phyloP scores from a whole-genome alignment of 2,329 filamentous ascomycete genomes.

The Talaromyces amestolkiae region DNA sequence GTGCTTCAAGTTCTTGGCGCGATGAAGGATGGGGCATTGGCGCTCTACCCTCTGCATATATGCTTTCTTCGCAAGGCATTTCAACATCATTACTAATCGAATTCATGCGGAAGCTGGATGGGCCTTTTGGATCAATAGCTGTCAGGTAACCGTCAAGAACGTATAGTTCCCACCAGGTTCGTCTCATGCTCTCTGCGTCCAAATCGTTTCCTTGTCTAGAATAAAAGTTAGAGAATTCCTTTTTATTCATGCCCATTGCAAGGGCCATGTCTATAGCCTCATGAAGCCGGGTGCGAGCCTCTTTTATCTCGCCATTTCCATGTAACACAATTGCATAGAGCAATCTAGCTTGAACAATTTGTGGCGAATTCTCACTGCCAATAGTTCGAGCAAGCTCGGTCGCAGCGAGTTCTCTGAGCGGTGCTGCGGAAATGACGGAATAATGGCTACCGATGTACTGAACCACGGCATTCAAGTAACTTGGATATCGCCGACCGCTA shows the following conservation, averaged over 20 bases:
- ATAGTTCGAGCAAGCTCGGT: neutral
- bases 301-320: conserved; percentile 12
- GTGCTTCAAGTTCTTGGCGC: conserved; percentile 9
- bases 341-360: conserved; percentile 15
- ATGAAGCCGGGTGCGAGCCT: conserved; percentile 7
- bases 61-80: conserved; percentile 69
- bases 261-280: conserved; percentile 39
- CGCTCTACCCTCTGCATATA: conserved; percentile 46
- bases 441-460: conserved; percentile 19
- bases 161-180: conserved; percentile 80
- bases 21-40: neutral
- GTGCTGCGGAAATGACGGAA: conserved; percentile 10
- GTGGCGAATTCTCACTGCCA: neutral
- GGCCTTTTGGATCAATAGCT: conserved; percentile 39
- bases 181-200: conserved; percentile 65
- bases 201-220: conserved; percentile 27
- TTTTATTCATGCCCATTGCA: conserved; percentile 12
- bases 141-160: conserved; percentile 76
- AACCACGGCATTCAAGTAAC: conserved; percentile 12
- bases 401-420: neutral
- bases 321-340: conserved; percentile 15
- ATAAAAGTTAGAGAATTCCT: conserved; percentile 10
- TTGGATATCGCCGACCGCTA: conserved; percentile 10
- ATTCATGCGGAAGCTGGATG: conserved; percentile 56
- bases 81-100: conserved; percentile 65